Percentiles rank a stretch among this genome's conserved stretches.
These are phyloP conservation scores for Trypanosoma lewisi DNA, from an alignment of 208 protist species.

Conservation along the genomic window DNA sequence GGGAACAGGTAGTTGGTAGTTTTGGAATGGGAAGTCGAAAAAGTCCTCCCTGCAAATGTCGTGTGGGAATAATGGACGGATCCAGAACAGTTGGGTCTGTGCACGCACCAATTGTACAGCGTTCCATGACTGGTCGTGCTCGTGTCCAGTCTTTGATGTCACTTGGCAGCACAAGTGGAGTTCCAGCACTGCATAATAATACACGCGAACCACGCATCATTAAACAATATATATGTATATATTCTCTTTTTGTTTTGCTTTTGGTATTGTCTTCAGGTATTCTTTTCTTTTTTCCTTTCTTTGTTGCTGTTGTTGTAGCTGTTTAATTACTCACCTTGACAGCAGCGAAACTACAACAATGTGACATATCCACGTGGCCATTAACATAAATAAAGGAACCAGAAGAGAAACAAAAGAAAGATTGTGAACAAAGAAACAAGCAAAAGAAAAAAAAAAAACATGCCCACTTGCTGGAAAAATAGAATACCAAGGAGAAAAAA, in stretches of 20 bases:
- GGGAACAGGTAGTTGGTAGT: conserved; percentile 44
- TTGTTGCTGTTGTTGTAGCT: background rate
- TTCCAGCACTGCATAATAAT: background rate
- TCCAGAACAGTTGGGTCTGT: conserved; percentile 21
- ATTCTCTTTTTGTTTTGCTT: background rate
- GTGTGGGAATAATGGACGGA: conserved; percentile 53
- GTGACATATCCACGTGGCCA: background rate
- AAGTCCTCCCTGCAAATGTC: conserved; percentile 81
- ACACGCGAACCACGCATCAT: conserved; percentile 26
- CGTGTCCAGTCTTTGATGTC: conserved; percentile 18
- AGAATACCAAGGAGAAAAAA: no score
- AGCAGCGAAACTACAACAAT: background rate
- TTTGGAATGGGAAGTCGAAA: conserved; percentile 73
- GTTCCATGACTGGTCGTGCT: background rate
- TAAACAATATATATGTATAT: background rate
- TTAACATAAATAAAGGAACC: background rate
- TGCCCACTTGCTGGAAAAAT: background rate
- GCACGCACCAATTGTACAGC: conserved; percentile 10
- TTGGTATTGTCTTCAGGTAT: background rate
- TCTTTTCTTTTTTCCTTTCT: background rate
- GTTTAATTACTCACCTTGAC: background rate
- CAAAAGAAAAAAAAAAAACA: background rate
- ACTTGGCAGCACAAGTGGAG: conserved; percentile 1
- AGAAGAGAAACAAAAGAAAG: background rate
- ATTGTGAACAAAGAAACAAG: background rate